Evolutionary conservation across 805 yeast species (phyloP).

Genomic region (Lipomyces sp.): DNA sequence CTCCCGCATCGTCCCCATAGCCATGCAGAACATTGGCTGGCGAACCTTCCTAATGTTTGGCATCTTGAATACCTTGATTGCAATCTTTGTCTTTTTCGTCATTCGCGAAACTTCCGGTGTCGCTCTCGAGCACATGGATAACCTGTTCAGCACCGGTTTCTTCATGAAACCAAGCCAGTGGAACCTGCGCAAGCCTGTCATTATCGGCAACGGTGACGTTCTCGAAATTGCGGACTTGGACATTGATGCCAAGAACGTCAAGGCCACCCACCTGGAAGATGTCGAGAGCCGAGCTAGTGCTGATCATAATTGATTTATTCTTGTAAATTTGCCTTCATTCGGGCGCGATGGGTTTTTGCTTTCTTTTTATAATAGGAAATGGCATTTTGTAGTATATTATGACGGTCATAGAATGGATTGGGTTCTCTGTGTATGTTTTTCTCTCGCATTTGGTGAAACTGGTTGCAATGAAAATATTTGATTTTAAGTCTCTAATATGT

Average conservation of each 20-base stretch:
- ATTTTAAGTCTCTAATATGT: no score
- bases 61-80: slow-evolving; percentile 30
- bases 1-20: slow-evolving; percentile 30
- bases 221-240: neutral
- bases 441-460: no score
- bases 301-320: neutral
- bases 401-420: no score
- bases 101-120: slow-evolving; percentile 72
- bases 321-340: no score
- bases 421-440: no score
- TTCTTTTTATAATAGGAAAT: no score
- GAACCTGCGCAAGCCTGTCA: slow-evolving; percentile 19
- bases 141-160: slow-evolving; percentile 53
- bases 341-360: neutral
- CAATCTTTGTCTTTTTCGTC: slow-evolving; percentile 57
- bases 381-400: no score
- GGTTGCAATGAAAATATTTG: neutral
- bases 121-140: slow-evolving; percentile 77
- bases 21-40: slow-evolving; percentile 33
- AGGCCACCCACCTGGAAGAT: neutral
- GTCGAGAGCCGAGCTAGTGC: neutral
- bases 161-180: slow-evolving; percentile 29
- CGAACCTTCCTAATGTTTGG: slow-evolving; percentile 36
- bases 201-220: neutral
- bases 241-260: slow-evolving; percentile 4